Conservation (phyloP, 2,329 filamentous ascomycete species). For the Coniochaeta sp. region DNA sequence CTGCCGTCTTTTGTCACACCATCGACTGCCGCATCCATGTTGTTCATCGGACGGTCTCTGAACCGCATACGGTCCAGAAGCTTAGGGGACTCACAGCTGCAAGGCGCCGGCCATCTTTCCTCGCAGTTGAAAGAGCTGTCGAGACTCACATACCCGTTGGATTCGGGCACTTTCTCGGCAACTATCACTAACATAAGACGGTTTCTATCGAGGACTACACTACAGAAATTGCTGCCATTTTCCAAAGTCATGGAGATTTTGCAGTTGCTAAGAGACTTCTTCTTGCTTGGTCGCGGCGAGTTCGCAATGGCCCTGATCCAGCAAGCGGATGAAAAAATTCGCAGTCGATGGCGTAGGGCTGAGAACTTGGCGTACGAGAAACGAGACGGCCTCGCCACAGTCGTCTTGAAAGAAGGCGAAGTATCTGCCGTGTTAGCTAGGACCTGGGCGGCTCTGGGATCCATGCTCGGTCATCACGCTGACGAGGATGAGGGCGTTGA, state of each 20-base stretch:
- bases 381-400: conserved; percentile 50
- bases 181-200: conserved; percentile 70
- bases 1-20: conserved; percentile 74
- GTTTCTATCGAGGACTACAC: conserved; percentile 74
- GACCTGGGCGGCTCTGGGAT: conserved; percentile 74
- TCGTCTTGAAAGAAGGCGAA: conserved; percentile 80
- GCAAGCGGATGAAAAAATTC: conserved; percentile 74
- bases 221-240: conserved; percentile 76
- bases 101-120: conserved; percentile 54
- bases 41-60: conserved; percentile 85
- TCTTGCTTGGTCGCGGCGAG: conserved; percentile 80
- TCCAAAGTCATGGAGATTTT: conserved; percentile 70
- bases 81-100: conserved; percentile 33
- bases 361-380: conserved; percentile 52
- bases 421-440: conserved; percentile 68
- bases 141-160: conserved; percentile 65
- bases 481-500: conserved; percentile 82
- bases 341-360: conserved; percentile 62
- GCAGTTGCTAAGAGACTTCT: conserved; percentile 74
- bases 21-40: conserved; percentile 70
- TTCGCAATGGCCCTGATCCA: conserved; percentile 83
- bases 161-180: conserved; percentile 59
- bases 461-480: conserved; percentile 59
- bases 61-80: conserved; percentile 67
- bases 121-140: conserved; percentile 65